Evolutionary conservation across 441 rosid species (phyloP).

Genomic region (Pelargonium citronellum): DNA sequence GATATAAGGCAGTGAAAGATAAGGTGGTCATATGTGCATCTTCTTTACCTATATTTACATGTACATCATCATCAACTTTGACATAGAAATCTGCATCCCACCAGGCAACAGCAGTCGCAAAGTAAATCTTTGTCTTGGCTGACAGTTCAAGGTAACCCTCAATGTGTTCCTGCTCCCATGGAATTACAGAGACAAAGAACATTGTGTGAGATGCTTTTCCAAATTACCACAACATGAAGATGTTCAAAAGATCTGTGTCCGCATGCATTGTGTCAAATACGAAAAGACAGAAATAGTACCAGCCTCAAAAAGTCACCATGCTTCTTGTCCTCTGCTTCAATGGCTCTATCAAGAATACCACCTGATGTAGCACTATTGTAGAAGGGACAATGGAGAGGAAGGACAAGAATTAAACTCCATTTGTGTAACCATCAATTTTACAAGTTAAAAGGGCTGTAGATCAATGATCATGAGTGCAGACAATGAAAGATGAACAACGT

Average conservation of each 20-base stretch:
- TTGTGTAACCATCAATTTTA: conserved; percentile 4
- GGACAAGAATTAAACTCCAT: conserved; percentile 10
- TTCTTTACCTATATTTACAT: conserved; percentile 73
- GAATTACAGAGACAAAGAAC: conserved; percentile 9
- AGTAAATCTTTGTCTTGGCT: conserved; percentile 75
- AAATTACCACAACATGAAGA: background rate
- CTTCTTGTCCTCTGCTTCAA: conserved; percentile 77
- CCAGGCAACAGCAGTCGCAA: conserved; percentile 65
- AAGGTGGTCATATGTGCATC: no score
- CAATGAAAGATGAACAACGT: background rate
- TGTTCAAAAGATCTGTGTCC: background rate
- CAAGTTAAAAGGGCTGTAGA: conserved; percentile 1
- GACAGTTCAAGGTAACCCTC: conserved; percentile 93
- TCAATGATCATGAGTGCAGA: background rate
- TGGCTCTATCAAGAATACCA: conserved; percentile 87
- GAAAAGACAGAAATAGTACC: conserved; percentile 34
- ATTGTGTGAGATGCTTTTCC: background rate
- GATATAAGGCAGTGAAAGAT: background rate
- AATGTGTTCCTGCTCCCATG: conserved; percentile 60
- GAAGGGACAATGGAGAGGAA: conserved; percentile 10
- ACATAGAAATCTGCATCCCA: conserved; percentile 94
- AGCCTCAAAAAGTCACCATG: conserved; percentile 90
- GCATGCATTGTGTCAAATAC: conserved; percentile 2
- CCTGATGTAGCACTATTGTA: conserved; percentile 66
- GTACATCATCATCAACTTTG: conserved; percentile 90